Evolutionary conservation across 352 stramenopile species (phyloP), one percentile per base, ranked within the genome.

Genomic region (Globisporangium nagaii): DNA sequence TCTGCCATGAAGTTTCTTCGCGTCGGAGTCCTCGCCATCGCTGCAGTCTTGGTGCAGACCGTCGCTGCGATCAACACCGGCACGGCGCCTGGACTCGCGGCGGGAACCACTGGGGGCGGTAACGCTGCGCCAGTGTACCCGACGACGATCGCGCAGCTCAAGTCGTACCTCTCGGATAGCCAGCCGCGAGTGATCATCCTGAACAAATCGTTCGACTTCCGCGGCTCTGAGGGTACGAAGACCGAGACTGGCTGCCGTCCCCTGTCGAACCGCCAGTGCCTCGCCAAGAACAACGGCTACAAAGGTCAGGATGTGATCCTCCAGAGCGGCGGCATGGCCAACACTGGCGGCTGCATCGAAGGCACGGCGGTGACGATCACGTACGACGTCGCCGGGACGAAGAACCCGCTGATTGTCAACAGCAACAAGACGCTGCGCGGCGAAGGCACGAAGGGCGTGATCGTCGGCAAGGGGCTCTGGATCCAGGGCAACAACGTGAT

Each of bases 241-340:
- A 83, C 75, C 8, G 75, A 85, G 56, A 62, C 48, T 1, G 72
- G 67, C 6, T 82, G 71, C 40, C 68, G 68, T n/a, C 68, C 75
- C 9, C 62, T 71, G 32, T 75, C 51, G 54, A 68, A 65, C 20
- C 65, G 62, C 22, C 53, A 66, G 25, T 85, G 75, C 28, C 58
- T 79, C 49, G 65, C 62, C 51, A 76, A 78, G 55, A 81, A 79
- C 54, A 78, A 85, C 50, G 70, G 68, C 45, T 62, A 69, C 65
- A 67, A 77, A 56, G 63, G 68, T 32, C 74, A 85, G 41, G 67
- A 85, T 13, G 67, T 78, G 40, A 85, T 85, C 49, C 56, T 85
- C 22, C 66, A 78, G 54, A 68, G 56, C n/a, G 71, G 71, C 19
- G 68, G 65, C 41, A 81, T 79, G 63, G 50, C 58, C 49, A 82